A percentile compares a stretch with the other conserved stretches of the same genome.
Conservation (phyloP, 495 filamentous ascomycete genomes). For the Penicillium cinerascens region DNA sequence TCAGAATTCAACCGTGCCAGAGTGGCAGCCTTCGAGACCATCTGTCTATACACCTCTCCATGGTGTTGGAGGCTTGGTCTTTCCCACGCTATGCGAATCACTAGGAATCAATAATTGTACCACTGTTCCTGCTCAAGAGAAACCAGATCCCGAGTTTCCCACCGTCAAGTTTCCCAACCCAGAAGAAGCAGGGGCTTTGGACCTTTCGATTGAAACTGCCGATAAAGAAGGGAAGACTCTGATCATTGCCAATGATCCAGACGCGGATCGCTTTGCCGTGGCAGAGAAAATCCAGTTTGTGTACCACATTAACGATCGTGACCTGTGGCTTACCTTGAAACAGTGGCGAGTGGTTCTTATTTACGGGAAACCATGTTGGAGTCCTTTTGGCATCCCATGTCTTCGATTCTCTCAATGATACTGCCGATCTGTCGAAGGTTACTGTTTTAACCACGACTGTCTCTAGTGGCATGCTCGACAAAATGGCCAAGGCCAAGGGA, state of each 20-base stretch:
- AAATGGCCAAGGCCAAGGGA: constrained; percentile 54
- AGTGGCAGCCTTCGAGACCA: constrained; percentile 26
- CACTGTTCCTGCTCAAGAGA: constrained; percentile 47
- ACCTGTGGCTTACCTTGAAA: neutral
- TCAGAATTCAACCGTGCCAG: constrained; percentile 36
- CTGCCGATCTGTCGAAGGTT: constrained; percentile 31
- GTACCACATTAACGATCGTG: constrained; percentile 4
- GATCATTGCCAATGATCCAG: constrained; percentile 67
- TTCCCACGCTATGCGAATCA: constrained; percentile 37
- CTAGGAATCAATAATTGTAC: constrained; percentile 45
- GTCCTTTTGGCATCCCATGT: constrained; percentile 58
- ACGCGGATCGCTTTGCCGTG: constrained; percentile 68
- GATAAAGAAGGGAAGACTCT: constrained; percentile 45
- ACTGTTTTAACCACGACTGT: constrained; percentile 63
- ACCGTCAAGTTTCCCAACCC: constrained; percentile 71
- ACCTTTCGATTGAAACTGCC: constrained; percentile 57
- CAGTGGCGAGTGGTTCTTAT: constrained; percentile 55
- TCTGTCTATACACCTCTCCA: constrained; percentile 73
- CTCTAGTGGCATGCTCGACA: constrained; percentile 61
- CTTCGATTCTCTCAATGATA: constrained; percentile 40
- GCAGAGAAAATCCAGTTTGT: constrained; percentile 57
- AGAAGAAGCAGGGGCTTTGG: constrained; percentile 66
- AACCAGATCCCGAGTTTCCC: constrained; percentile 66
- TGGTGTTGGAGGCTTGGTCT: constrained; percentile 58
- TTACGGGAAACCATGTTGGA: constrained; percentile 69